Conservation (phyloP, 805 yeast genomes). For the Yamadazyma laniorum region DNA sequence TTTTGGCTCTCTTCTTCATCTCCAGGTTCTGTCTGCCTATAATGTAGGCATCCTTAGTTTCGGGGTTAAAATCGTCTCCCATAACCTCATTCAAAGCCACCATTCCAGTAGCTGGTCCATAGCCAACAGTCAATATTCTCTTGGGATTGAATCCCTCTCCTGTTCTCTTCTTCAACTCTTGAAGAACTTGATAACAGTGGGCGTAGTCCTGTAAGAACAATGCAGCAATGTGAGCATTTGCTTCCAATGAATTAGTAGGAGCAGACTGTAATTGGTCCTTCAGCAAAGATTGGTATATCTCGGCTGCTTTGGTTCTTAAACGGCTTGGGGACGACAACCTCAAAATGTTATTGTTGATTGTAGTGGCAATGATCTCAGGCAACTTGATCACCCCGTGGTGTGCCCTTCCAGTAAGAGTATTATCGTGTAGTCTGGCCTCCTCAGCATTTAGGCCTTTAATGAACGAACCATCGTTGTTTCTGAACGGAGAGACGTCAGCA, state of each 20-base stretch:
- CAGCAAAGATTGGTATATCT: constrained; percentile 48
- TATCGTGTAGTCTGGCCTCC: constrained; percentile 57
- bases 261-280: constrained; percentile 54
- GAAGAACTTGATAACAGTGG: constrained; percentile 59
- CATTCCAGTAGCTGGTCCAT: constrained; percentile 92
- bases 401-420: constrained; percentile 56
- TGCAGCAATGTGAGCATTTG: constrained; percentile 79
- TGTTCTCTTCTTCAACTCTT: constrained; percentile 56
- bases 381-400: constrained; percentile 51
- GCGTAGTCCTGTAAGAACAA: constrained; percentile 81
- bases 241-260: constrained; percentile 46
- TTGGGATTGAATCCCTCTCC: constrained; percentile 61
- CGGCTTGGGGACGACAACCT: constrained; percentile 60
- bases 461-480: constrained; percentile 41
- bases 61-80: constrained; percentile 62
- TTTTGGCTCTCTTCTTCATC: constrained; percentile 80
- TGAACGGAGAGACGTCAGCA: constrained; percentile 27
- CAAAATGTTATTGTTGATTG: constrained; percentile 64
- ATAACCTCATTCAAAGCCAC: constrained; percentile 81
- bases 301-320: constrained; percentile 61
- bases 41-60: constrained; percentile 66
- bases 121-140: constrained; percentile 73
- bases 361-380: constrained; percentile 55
- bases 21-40: constrained; percentile 55
- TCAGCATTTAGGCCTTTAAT: constrained; percentile 43